Conservation (phyloP, 106 monocot genomes). For the Dioscorea alata region DNA sequence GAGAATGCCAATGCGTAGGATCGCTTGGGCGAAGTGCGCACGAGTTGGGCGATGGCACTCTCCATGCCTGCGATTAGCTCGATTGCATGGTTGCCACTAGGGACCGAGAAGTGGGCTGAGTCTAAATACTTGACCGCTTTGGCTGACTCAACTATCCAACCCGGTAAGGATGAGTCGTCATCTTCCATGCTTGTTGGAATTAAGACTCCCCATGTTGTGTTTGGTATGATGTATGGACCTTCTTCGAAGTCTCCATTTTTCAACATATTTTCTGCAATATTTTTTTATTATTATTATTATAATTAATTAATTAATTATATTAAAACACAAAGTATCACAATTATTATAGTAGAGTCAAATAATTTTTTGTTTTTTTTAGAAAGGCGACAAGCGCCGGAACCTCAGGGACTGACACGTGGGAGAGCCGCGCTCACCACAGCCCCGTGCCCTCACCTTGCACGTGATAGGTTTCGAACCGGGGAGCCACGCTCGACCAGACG, state of each 20-base stretch:
- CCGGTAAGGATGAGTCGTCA: not conserved
- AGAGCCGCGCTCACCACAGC: too few species aligned
- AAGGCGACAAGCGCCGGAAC: too few species aligned
- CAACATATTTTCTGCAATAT: conserved; percentile 2
- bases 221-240: conserved; percentile 7
- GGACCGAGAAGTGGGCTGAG: conserved; percentile 8
- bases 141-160: conserved; percentile 3
- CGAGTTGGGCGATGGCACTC: conserved; percentile 2
- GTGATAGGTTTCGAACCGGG: too few species aligned
- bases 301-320: not conserved
- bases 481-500: too few species aligned
- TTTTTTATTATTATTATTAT: not conserved
- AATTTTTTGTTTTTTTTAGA: too few species aligned
- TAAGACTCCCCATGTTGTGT: conserved; percentile 11
- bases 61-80: conserved; percentile 9
- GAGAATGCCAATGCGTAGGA: not conserved
- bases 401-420: too few species aligned
- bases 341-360: too few species aligned
- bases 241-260: conserved; percentile 15
- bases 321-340: not conserved
- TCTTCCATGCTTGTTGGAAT: conserved; percentile 8
- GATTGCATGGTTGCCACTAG: not conserved
- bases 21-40: not conserved
- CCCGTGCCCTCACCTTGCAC: too few species aligned
- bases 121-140: conserved; percentile 7